Percentiles rank a stretch among this genome's conserved stretches.
These are phyloP conservation scores for Rhizopogon roseolus DNA, from an alignment of 768 basidiomycete species.

Conservation along the genomic window DNA sequence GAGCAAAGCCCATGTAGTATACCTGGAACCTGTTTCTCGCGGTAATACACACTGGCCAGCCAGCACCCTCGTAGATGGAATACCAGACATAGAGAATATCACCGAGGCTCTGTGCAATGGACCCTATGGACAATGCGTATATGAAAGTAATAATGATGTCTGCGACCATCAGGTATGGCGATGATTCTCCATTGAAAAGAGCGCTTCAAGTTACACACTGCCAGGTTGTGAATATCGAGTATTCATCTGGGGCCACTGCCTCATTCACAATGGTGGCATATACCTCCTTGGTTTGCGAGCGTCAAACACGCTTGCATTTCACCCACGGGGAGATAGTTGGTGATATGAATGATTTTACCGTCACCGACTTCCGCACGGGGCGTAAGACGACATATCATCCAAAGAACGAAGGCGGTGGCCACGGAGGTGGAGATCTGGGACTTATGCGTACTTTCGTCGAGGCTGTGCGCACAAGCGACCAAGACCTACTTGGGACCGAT, in stretches of 20 bases:
- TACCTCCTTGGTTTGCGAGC: slow-evolving; percentile 72
- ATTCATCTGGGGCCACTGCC: slow-evolving; percentile 73
- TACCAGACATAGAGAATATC: slow-evolving; percentile 86
- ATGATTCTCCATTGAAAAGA: not conserved
- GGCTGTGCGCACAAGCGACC: slow-evolving; percentile 63
- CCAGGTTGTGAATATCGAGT: slow-evolving; percentile 83
- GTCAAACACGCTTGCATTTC: slow-evolving; percentile 84
- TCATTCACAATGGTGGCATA: slow-evolving; percentile 90
- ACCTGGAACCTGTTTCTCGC: slow-evolving; percentile 65
- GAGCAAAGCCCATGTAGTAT: slow-evolving; percentile 47
- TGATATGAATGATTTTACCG: slow-evolving; percentile 71
- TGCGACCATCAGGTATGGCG: slow-evolving; percentile 71
- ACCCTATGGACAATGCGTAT: slow-evolving; percentile 80
- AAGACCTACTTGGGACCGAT: slow-evolving; percentile 61
- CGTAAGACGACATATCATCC: slow-evolving; percentile 43
- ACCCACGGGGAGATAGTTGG: slow-evolving; percentile 87
- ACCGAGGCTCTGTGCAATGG: slow-evolving; percentile 63
- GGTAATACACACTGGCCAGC: slow-evolving; percentile 57
- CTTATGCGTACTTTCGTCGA: slow-evolving; percentile 72
- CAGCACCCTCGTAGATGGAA: slow-evolving; percentile 64
- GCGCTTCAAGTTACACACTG: not conserved
- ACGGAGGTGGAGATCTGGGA: slow-evolving; percentile 81
- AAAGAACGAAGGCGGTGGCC: slow-evolving; percentile 57
- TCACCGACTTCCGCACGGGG: slow-evolving; percentile 68
- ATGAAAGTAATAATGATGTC: slow-evolving; percentile 81